A percentile compares a stretch with the other conserved stretches of the same genome.
Conservation (phyloP, 495 filamentous ascomycete genomes). For the Talaromyces trachyspermus region DNA sequence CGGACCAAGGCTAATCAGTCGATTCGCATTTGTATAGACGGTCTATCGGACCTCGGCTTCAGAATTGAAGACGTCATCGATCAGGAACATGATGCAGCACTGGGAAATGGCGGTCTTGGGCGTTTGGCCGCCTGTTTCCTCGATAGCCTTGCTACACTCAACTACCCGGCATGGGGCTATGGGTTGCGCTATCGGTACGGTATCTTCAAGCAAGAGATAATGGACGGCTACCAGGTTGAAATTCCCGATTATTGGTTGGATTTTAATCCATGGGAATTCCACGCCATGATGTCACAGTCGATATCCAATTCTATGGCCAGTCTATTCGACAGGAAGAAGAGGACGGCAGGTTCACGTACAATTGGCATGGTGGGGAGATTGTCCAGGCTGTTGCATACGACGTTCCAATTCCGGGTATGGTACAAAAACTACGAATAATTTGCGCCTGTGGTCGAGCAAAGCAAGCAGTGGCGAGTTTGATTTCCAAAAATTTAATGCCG, state of each 20-base stretch:
- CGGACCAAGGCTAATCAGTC: conserved; percentile 5
- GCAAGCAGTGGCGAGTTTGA: conserved; percentile 96
- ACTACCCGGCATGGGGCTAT: conserved; percentile 96
- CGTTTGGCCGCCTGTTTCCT: conserved; percentile 94
- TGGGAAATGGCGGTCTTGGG: conserved; percentile 93
- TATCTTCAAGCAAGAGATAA: conserved; percentile 99
- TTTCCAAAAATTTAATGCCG: conserved; percentile 98
- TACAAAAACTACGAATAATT: conserved; percentile 89
- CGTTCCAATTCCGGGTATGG: conserved; percentile 89
- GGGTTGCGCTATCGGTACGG: conserved; percentile 92
- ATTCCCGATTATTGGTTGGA: conserved; percentile 99
- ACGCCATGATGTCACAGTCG: conserved; percentile 86
- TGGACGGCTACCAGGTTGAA: conserved; percentile 95
- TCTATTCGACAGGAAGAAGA: conserved; percentile 68
- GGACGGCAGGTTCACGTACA: conserved; percentile 59
- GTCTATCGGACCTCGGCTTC: conserved; percentile 84
- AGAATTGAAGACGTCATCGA: conserved; percentile 91
- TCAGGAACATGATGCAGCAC: conserved; percentile 92
- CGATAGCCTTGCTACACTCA: conserved; percentile 87
- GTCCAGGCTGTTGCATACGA: conserved; percentile 93
- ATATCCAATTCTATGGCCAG: conserved; percentile 90
- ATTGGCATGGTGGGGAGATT: conserved; percentile 89
- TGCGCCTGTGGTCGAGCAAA: conserved; percentile 94
- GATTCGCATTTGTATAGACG: conserved; percentile 51
- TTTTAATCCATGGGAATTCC: conserved; percentile 99